Percentiles rank a stretch among this genome's conserved stretches.
Evolutionary conservation across 148 eudicot genomes (phyloP).

Genomic region (Rhododendron mucronatum): DNA sequence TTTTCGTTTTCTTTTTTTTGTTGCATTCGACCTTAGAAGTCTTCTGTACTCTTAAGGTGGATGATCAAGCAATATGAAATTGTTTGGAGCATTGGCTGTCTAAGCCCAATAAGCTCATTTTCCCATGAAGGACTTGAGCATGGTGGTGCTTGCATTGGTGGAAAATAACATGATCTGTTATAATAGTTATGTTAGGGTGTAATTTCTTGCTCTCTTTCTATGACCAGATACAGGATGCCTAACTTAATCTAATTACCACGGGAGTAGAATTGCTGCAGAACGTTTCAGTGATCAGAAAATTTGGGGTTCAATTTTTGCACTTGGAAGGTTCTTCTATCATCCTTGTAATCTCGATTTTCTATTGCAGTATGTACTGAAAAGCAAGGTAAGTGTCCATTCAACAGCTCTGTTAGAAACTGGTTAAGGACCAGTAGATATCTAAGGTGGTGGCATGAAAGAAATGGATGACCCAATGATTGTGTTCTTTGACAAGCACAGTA

Average conservation of each 20-base stretch:
- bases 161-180: too few relatives aligned
- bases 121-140: not conserved
- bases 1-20: not conserved
- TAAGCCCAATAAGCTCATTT: too few relatives aligned
- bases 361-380: not conserved
- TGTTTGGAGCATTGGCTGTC: too few relatives aligned
- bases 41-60: not conserved
- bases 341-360: not conserved
- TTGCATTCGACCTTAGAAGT: not conserved
- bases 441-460: not conserved
- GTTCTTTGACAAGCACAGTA: too few relatives aligned
- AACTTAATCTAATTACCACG: not conserved
- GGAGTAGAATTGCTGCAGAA: not conserved
- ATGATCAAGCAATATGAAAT: too few relatives aligned
- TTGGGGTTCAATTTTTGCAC: not conserved
- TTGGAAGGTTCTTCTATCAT: not conserved
- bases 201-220: not conserved
- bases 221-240: not conserved
- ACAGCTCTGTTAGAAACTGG: not conserved
- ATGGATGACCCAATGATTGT: not conserved
- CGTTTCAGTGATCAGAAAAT: not conserved
- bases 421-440: not conserved
- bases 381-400: not conserved
- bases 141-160: too few relatives aligned
- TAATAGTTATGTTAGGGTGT: not conserved